Percentiles rank a stretch among this genome's conserved stretches.
Conservation (phyloP, 2,329 filamentous ascomycete species). For the Paecilomyces dactylethromorphus region DNA sequence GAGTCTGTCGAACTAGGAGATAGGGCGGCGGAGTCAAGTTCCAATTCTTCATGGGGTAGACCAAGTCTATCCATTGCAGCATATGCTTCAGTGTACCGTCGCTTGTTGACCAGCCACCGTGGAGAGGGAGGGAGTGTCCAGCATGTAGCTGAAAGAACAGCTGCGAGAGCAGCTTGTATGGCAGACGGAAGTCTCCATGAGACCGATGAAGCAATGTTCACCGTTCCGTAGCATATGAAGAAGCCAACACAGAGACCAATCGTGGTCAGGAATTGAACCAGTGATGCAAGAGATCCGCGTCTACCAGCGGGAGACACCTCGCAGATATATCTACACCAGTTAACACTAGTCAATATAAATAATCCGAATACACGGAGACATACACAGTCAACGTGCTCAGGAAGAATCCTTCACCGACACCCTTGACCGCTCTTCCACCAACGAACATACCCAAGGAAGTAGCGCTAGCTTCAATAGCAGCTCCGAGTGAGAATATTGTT, state of each 20-base stretch:
- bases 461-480: conserved; percentile 17
- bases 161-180: neutral
- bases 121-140: neutral
- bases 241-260: neutral
- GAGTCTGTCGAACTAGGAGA: neutral
- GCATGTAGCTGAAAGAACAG: neutral
- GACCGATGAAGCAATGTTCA: neutral
- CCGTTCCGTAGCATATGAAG: neutral
- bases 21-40: neutral
- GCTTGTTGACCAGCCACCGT: neutral
- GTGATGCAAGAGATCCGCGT: neutral
- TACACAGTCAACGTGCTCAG: conserved; percentile 52
- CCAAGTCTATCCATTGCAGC: neutral
- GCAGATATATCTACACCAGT: neutral
- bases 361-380: conserved; percentile 51
- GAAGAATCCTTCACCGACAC: conserved; percentile 16
- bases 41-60: neutral
- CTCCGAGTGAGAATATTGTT: conserved; percentile 8
- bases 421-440: conserved; percentile 16
- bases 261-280: neutral
- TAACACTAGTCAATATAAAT: neutral
- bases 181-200: conserved; percentile 2
- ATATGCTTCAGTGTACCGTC: neutral
- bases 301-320: neutral
- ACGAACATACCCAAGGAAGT: conserved; percentile 21